Evolutionary conservation across 2,329 filamentous ascomycete genomes (phyloP), one percentile per base, ranked within the genome.

Genomic region (Trichoderma sp.): DNA sequence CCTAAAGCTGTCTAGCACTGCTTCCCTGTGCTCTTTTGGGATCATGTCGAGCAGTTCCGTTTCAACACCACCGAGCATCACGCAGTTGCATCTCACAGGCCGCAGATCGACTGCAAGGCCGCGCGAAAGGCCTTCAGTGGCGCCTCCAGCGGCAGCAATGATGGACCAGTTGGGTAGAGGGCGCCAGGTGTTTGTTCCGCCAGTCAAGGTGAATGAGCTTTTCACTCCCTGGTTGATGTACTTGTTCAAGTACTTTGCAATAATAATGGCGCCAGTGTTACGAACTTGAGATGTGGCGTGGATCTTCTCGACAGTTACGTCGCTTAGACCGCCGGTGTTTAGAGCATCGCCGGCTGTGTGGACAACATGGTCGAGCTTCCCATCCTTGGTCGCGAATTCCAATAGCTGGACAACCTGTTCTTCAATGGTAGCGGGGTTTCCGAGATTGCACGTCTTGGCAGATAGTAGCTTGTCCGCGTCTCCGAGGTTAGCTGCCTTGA

Each of bases 61-160:
- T 51, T 84, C 78, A 0, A 87, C 82, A 0, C 83, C 81, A 0
- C 90, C 91, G 0, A 89, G 89, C 68, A 80, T 82, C 1, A 92
- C 87, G 0, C 86, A 77, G 76, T 93, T 93, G 30, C 92, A 89
- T 2, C 91, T 81, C 9, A 92, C 79, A 0, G 91, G 91, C 73
- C 84, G 85, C 70, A 93, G 76, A 75, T 92, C 90, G 36, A 92
- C 76, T 2, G 90, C 90, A 39, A 93, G 80, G 3, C 83, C 85
- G 2, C 87, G 82, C 2, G 84, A 82, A 77, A 91, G 83, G 3
- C 85, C 84, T 64, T 88, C 82, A 7, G 88, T 74, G 0, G 85
- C 89, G 0, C 86, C 84, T 0, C 83, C 84, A 67, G 84, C 86
- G 2, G 81, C 80, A 0, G 83, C 82, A 1, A 88, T 74, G 24